These are phyloP conservation scores for Seminavis robusta DNA, from an alignment of 108 stramenopile species.

Conservation along the genomic window DNA sequence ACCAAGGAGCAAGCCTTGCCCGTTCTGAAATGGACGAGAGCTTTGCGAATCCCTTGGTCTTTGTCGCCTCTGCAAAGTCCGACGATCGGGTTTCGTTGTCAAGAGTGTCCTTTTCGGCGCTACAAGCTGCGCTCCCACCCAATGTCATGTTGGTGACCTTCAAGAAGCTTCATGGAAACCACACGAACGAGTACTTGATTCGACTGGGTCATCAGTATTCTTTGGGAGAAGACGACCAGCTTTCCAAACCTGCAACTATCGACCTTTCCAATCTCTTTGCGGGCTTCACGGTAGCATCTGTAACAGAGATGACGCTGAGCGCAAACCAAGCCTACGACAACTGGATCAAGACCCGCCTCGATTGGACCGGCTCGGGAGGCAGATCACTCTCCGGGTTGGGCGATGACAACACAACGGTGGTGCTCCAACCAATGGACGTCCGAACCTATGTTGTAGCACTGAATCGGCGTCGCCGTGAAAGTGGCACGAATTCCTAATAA, in stretches of 20 bases:
- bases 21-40: constrained; percentile 70
- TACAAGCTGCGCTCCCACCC: constrained; percentile 37
- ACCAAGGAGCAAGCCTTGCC: constrained; percentile 49
- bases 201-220: constrained; percentile 90
- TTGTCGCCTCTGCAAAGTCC: constrained; percentile 64
- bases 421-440: constrained; percentile 4
- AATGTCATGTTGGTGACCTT: constrained; percentile 77
- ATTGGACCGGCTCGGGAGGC: constrained; percentile 1
- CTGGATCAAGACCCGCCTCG: background rate
- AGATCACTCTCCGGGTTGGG: background rate
- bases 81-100: too few species aligned
- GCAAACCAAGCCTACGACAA: constrained; percentile 13
- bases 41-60: constrained; percentile 72
- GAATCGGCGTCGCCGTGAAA: too few species aligned
- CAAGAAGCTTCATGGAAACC: constrained; percentile 10
- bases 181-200: constrained; percentile 36
- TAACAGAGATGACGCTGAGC: constrained; percentile 6
- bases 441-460: constrained; percentile 8
- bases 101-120: constrained; percentile 31
- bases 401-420: background rate
- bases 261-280: constrained; percentile 42
- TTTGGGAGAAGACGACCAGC: constrained; percentile 48
- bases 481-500: too few species aligned
- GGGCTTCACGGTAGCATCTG: too few species aligned
- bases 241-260: constrained; percentile 50